Conservation (phyloP, 164 flowering plant species). For the Annona cherimola region DNA sequence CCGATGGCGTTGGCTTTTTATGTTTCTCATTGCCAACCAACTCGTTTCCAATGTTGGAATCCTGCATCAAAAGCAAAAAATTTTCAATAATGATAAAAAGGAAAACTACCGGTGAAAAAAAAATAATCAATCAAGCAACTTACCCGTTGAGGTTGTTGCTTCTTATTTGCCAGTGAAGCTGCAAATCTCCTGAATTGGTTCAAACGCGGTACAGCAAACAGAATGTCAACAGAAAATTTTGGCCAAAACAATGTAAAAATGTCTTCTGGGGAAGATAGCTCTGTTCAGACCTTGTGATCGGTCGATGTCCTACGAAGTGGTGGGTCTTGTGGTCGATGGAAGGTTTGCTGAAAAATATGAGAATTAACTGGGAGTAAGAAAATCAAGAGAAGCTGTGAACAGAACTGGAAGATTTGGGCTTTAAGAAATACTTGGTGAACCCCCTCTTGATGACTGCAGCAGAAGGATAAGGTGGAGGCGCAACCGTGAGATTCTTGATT, state of each 20-base stretch:
- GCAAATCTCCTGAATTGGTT: slow-evolving; percentile 58
- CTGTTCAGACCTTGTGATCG: slow-evolving; percentile 11
- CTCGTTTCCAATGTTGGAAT: slow-evolving; percentile 2
- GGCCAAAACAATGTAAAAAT: background rate
- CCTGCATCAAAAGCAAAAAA: slow-evolving; percentile 23
- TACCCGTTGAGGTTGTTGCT: slow-evolving; percentile 28
- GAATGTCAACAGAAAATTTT: background rate
- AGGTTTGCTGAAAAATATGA: slow-evolving; percentile 3
- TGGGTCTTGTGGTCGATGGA: background rate
- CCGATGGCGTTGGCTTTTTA: slow-evolving; percentile 14
- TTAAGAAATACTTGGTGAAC: slow-evolving; percentile 8
- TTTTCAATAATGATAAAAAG: background rate
- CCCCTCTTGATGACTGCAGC: slow-evolving; percentile 53
- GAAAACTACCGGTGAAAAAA: background rate
- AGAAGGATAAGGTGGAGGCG: slow-evolving; percentile 43
- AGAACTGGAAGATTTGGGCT: background rate
- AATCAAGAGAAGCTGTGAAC: background rate
- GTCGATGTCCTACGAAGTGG: slow-evolving; percentile 6
- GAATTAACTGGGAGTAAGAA: background rate
- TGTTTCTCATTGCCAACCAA: slow-evolving; percentile 9
- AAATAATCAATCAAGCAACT: background rate
- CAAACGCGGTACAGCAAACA: background rate
- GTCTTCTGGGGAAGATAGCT: background rate
- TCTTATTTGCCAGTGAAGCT: slow-evolving; percentile 53
- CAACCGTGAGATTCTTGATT: slow-evolving; percentile 52